A percentile compares a stretch with the other conserved stretches of the same genome.
Evolutionary conservation across 2,329 filamentous ascomycete species (phyloP).

Genomic region (Erysiphe neolycopersici): DNA sequence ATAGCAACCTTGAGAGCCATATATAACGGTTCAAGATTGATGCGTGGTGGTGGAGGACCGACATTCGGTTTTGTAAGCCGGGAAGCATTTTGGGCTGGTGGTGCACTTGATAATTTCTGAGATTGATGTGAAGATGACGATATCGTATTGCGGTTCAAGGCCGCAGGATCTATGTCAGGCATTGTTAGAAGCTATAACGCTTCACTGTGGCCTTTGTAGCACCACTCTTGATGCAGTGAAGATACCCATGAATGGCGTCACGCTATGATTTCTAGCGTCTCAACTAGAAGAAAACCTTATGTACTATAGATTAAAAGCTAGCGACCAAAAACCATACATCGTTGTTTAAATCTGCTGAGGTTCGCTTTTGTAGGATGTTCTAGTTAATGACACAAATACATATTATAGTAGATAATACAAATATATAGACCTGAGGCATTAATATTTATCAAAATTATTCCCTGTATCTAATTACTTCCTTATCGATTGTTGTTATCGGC

Average conservation of each 20-base stretch:
- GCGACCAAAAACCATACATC: no score
- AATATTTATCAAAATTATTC: no score
- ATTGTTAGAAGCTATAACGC: constrained; percentile 17
- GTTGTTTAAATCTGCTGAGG: no score
- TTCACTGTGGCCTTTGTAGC: constrained; percentile 7
- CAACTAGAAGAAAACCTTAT: constrained; percentile 4
- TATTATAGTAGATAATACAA: no score
- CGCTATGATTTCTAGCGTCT: constrained; percentile 7
- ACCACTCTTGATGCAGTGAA: constrained; percentile 7
- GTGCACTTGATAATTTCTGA: constrained; percentile 25
- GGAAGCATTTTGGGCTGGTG: constrained; percentile 21
- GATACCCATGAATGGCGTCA: constrained; percentile 9
- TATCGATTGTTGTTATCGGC: background rate
- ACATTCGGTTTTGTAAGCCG: constrained; percentile 29
- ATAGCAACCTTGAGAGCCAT: constrained; percentile 31
- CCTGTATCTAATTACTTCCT: background rate
- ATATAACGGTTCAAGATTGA: constrained; percentile 40
- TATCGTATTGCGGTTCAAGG: constrained; percentile 32
- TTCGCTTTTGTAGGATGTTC: no score
- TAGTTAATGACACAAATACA: no score
- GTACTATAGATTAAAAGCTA: background rate
- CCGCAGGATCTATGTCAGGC: constrained; percentile 46
- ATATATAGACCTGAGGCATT: no score
- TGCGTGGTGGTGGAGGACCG: constrained; percentile 36
- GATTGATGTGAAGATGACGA: constrained; percentile 31